Percentiles rank a stretch among this genome's conserved stretches.
phyloP scores from a whole-genome alignment of 352 stramenopile species.

The Pythium pyrilobum region DNA sequence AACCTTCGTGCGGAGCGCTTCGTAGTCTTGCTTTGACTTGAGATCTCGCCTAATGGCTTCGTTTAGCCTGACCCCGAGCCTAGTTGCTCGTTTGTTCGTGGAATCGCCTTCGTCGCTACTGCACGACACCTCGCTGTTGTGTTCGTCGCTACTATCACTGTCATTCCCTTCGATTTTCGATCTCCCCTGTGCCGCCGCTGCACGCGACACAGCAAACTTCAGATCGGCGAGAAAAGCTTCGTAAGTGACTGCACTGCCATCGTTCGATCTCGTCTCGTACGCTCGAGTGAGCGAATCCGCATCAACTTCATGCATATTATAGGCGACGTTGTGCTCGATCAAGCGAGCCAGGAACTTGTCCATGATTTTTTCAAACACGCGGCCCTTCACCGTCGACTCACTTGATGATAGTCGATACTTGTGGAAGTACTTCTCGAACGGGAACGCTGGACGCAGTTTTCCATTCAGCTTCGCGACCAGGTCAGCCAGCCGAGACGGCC shows the following conservation, averaged over 20 bases:
- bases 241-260: constrained; percentile 30
- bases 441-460: constrained; percentile 44
- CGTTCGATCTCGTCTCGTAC: constrained; percentile 2
- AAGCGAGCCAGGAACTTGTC: constrained; percentile 71
- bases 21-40: constrained; percentile 30
- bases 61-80: constrained; percentile 21
- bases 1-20: constrained; percentile 26
- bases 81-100: constrained; percentile 22
- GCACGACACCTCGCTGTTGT: constrained; percentile 33
- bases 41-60: constrained; percentile 33
- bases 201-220: constrained; percentile 25
- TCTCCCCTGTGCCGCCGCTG: background rate
- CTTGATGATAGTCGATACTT: constrained; percentile 39
- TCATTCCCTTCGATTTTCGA: no score
- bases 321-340: constrained; percentile 41
- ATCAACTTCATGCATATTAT: constrained; percentile 69
- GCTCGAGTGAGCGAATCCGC: constrained; percentile 29
- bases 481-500: background rate
- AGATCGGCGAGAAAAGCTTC: constrained; percentile 50
- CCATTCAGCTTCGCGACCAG: constrained; percentile 32
- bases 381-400: constrained; percentile 43
- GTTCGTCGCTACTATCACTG: constrained; percentile 23
- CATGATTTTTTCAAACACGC: constrained; percentile 67
- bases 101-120: constrained; percentile 42
- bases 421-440: constrained; percentile 71